phyloP scores from a whole-genome alignment of 176 grass and related monocot species.

The Ensete glaucum region DNA sequence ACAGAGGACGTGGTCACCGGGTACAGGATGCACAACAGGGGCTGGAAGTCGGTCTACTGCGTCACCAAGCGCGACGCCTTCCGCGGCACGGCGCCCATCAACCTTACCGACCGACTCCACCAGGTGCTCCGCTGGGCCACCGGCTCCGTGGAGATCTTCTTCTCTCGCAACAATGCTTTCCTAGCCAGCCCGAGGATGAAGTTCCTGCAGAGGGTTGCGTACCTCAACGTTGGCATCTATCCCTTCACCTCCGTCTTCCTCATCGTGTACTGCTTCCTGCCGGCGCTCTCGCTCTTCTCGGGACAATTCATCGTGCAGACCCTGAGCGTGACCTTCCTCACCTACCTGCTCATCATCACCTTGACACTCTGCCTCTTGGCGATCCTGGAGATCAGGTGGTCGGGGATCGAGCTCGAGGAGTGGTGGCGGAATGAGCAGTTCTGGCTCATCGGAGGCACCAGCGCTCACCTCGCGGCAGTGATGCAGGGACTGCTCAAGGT shows the following conservation, averaged over 20 bases:
- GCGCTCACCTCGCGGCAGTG: slow-evolving; percentile 84
- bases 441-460: slow-evolving; percentile 95
- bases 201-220: slow-evolving; percentile 62
- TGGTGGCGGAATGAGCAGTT: slow-evolving; percentile 99
- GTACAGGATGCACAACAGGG: slow-evolving; percentile 94
- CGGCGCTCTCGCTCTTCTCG: slow-evolving; percentile 94
- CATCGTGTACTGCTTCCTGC: slow-evolving; percentile 95
- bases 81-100: slow-evolving; percentile 87
- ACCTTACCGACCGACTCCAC: slow-evolving; percentile 92
- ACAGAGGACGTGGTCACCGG: slow-evolving; percentile 98
- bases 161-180: slow-evolving; percentile 87
- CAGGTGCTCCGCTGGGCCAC: slow-evolving; percentile 96
- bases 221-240: slow-evolving; percentile 97
- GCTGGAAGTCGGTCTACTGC: slow-evolving; percentile 97
- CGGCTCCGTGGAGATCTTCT: slow-evolving; percentile 95
- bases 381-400: slow-evolving; percentile 94
- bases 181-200: slow-evolving; percentile 89
- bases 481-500: slow-evolving; percentile 93
- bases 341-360: slow-evolving; percentile 81
- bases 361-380: slow-evolving; percentile 80
- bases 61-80: slow-evolving; percentile 86
- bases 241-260: slow-evolving; percentile 98
- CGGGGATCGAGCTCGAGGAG: slow-evolving; percentile 84
- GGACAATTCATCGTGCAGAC: slow-evolving; percentile 97
- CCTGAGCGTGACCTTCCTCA: slow-evolving; percentile 76